A percentile compares a stretch with the other conserved stretches of the same genome.
These are phyloP conservation scores for Centaurea solstitialis DNA, from an alignment of 129 eudicot species.

Conservation along the genomic window DNA sequence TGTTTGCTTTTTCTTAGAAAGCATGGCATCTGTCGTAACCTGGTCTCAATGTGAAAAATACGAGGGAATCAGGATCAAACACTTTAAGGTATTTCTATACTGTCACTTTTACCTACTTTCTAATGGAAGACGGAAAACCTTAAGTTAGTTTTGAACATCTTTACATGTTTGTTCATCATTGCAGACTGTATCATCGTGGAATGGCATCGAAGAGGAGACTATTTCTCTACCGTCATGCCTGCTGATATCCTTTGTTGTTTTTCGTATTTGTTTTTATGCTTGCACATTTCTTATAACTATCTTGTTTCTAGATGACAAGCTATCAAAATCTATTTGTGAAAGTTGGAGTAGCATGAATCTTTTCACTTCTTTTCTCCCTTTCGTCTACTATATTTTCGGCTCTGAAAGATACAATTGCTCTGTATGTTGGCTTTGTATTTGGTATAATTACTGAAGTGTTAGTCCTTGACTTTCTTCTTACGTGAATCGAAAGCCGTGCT, in stretches of 20 bases:
- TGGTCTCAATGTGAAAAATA: slow-evolving; percentile 72
- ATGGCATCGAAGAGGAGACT: slow-evolving; percentile 99
- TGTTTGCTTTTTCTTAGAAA: slow-evolving; percentile 33
- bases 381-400: neutral
- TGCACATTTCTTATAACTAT: neutral
- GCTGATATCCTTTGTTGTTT: slow-evolving; percentile 81
- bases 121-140: neutral
- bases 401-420: neutral
- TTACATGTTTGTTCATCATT: slow-evolving; percentile 21
- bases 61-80: slow-evolving; percentile 75
- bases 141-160: neutral
- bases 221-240: slow-evolving; percentile 93
- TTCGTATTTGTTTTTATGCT: neutral
- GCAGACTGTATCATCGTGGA: slow-evolving; percentile 88
- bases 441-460: slow-evolving; percentile 11
- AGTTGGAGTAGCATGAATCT: neutral
- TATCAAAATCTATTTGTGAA: neutral
- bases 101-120: neutral
- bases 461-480: slow-evolving; percentile 60
- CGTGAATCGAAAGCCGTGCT: slow-evolving; percentile 82
- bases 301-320: neutral
- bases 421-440: neutral
- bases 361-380: neutral
- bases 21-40: slow-evolving; percentile 45
- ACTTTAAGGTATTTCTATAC: slow-evolving; percentile 65